phyloP scores from a whole-genome alignment of 208 protist species.

The Wallacemonas rigidus region DNA sequence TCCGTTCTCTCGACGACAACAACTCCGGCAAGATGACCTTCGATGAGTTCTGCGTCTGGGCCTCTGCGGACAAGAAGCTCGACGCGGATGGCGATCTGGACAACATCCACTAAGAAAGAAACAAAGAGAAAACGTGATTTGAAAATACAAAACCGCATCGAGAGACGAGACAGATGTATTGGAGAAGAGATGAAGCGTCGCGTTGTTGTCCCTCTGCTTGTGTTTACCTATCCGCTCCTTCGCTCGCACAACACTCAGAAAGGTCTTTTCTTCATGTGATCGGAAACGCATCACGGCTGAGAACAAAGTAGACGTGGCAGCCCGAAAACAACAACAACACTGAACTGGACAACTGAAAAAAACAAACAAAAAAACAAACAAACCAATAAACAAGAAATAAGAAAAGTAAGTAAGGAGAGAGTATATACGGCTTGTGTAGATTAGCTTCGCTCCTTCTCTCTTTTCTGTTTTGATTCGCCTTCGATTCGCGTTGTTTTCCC shows the following conservation, averaged over 20 bases:
- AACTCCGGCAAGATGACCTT: slow-evolving; percentile 49
- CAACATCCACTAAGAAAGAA: slow-evolving; percentile 13
- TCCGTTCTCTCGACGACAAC: slow-evolving; percentile 51
- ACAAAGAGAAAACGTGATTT: no score
- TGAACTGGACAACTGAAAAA: slow-evolving; percentile 5
- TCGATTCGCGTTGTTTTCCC: neutral
- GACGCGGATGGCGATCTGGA: slow-evolving; percentile 38
- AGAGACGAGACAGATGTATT: no score
- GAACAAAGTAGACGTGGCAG: neutral
- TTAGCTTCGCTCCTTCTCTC: neutral
- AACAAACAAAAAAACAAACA: slow-evolving; percentile 6
- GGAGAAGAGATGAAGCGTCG: no score
- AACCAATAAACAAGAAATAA: neutral
- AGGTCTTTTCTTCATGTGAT: neutral
- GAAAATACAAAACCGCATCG: no score
- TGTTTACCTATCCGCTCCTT: neutral
- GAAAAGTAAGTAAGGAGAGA: no score
- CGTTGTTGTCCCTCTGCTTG: neutral
- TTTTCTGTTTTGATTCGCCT: neutral
- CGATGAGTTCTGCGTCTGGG: slow-evolving; percentile 59
- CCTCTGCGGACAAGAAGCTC: slow-evolving; percentile 30
- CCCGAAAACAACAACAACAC: neutral
- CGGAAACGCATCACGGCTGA: neutral
- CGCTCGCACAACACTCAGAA: neutral
- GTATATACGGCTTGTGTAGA: neutral